Base-by-base conservation (phyloP, 2,329 filamentous ascomycete species). In the Penicillium palitans region DNA sequence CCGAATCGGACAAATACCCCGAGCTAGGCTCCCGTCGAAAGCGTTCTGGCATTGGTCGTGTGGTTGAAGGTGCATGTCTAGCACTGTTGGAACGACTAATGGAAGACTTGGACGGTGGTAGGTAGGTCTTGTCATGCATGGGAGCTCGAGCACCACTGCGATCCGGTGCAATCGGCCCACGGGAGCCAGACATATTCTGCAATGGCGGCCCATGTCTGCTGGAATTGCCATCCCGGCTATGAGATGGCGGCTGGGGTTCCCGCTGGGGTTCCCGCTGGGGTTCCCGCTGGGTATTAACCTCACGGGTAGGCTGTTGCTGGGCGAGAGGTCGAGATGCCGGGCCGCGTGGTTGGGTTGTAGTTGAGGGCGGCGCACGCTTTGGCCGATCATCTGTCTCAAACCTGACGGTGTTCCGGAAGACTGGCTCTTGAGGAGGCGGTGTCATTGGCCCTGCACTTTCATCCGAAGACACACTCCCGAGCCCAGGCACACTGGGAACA, bases 401-500 rank as follows among this genome's bases (percentile, higher is more conserved):
- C n/a, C 52, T 39, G 25, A 48, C 51, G 10, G 50, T 57, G 19
- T 57, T 59, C 27, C 52, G 55, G 3, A 61, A 42, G 19, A 31
- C 42, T 12, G 61, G 67, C 46, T 69, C 65, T 27, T 64, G 59
- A 47, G 45, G 39, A n/a, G 68, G 66, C 55, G 71, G 68, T 8
- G 70, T 74, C 33, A 58, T 55, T 44, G 64, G 70, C 19, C 67
- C 67, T 33, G 61, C 55, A 39, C 67, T 70, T 35, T 71, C 69
- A 50, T 68, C 65, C 10, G 72, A 72, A 24, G 68, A 70, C 37
- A 63, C 49, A 58, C 61, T 66, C 41, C 58, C 66, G 29, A 66
- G 59, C 57, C 67, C 53, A 54, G 66, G 52, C 55, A 66, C 37
- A 29, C 53, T 62, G 19, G 56, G 55, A 48, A 61, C 46, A 37